phyloP scores from a whole-genome alignment of 2,329 filamentous ascomycete genomes.

The Arthrobotrys sinensis region DNA sequence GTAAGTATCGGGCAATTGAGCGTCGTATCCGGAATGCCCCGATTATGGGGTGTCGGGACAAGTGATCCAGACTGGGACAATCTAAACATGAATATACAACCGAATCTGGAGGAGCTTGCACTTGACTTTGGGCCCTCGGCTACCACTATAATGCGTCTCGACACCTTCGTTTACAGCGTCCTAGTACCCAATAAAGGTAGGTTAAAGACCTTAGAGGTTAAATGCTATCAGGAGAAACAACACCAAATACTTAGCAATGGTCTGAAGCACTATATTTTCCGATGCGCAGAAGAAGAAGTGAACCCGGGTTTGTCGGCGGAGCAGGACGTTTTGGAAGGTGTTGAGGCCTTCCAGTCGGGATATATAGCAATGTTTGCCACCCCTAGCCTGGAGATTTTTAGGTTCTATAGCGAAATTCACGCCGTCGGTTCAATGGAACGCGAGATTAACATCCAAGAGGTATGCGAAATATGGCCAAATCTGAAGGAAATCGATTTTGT shows the following conservation, averaged over 20 bases:
- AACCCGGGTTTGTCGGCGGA: neutral
- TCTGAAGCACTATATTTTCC: constrained; percentile 23
- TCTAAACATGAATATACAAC: neutral
- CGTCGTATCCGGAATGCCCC: too few species aligned
- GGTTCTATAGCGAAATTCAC: constrained; percentile 28
- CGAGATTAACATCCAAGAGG: constrained; percentile 29
- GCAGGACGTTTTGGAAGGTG: neutral
- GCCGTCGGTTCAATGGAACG: neutral
- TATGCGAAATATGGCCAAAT: constrained; percentile 23
- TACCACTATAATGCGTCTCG: constrained; percentile 11
- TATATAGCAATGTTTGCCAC: neutral
- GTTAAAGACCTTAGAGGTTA: constrained; percentile 26
- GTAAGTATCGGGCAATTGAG: constrained; percentile 6
- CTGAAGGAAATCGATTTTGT: constrained; percentile 39
- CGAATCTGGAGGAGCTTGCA: constrained; percentile 7
- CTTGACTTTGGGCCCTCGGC: constrained; percentile 28
- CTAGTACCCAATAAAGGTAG: neutral
- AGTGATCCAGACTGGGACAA: constrained; percentile 20
- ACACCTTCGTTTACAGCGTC: neutral
- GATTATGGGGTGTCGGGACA: neutral
- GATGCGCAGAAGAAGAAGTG: constrained; percentile 18
- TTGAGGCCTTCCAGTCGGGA: neutral
- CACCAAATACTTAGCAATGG: too few species aligned
- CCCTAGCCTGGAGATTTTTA: constrained; percentile 17
- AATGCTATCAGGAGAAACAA: neutral